Conservation (phyloP, 805 yeast species). For the Ogataea haglerorum region DNA sequence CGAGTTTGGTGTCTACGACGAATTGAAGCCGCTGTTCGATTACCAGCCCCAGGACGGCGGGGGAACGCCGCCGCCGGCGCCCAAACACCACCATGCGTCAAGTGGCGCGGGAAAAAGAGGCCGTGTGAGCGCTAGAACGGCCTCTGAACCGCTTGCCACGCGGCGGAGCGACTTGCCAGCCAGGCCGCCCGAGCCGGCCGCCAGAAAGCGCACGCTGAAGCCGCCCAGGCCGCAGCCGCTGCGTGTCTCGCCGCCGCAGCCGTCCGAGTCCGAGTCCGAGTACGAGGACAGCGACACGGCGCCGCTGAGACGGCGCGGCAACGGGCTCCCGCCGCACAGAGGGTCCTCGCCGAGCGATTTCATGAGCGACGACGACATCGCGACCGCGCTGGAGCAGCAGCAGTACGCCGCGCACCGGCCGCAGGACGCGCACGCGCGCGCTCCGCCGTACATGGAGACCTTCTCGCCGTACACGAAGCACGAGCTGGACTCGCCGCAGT, state of each 20-base stretch:
- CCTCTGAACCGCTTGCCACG: slow-evolving; percentile 9
- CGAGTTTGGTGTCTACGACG: slow-evolving; percentile 59
- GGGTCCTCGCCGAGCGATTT: slow-evolving; percentile 53
- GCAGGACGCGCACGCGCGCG: background rate
- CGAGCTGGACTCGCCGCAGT: slow-evolving; percentile 7
- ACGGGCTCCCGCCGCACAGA: slow-evolving; percentile 15
- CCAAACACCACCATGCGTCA: slow-evolving; percentile 66
- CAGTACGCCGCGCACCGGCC: slow-evolving; percentile 3
- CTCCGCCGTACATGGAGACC: slow-evolving; percentile 1
- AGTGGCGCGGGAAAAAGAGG: slow-evolving; percentile 36
- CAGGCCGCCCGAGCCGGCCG: slow-evolving; percentile 4
- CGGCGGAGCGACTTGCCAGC: slow-evolving; percentile 8
- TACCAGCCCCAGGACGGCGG: slow-evolving; percentile 51
- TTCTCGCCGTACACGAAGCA: slow-evolving; percentile 7
- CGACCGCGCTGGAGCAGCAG: slow-evolving; percentile 36
- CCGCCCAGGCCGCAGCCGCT: slow-evolving; percentile 6
- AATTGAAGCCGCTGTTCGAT: slow-evolving; percentile 63
- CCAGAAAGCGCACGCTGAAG: slow-evolving; percentile 6
- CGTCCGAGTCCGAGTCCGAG: slow-evolving; percentile 8
- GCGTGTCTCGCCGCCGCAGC: slow-evolving; percentile 1
- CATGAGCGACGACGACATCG: slow-evolving; percentile 50
- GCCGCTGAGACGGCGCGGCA: slow-evolving; percentile 1
- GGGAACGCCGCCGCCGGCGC: slow-evolving; percentile 55
- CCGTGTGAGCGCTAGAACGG: slow-evolving; percentile 18
- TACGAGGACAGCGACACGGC: slow-evolving; percentile 9